A percentile compares a stretch with the other conserved stretches of the same genome.
These are phyloP conservation scores for Talaromyces sp. DNA, from an alignment of 2,329 filamentous ascomycete genomes.

Conservation along the genomic window DNA sequence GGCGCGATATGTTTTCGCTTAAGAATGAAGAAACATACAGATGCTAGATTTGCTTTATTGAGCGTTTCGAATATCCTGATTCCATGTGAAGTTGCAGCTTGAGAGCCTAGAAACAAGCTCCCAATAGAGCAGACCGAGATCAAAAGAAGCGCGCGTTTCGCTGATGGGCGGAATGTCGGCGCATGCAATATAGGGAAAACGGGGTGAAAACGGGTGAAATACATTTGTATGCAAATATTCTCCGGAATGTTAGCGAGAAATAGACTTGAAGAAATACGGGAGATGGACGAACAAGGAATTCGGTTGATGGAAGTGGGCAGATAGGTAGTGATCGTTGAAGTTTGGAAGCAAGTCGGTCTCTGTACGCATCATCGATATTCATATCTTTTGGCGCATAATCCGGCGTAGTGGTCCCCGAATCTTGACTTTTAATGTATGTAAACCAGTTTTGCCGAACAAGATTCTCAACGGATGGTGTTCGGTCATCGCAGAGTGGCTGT, in stretches of 20 bases:
- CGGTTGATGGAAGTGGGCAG: slow-evolving; percentile 17
- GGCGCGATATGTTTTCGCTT: not conserved
- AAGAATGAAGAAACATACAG: slow-evolving; percentile 14
- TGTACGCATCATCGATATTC: slow-evolving; percentile 19
- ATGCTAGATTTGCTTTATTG: slow-evolving; percentile 28
- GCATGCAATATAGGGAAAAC: slow-evolving; percentile 28
- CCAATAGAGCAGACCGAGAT: slow-evolving; percentile 30
- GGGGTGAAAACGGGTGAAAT: slow-evolving; percentile 25
- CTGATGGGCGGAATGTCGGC: slow-evolving; percentile 25
- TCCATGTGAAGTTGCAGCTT: slow-evolving; percentile 18
- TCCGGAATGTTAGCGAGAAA: slow-evolving; percentile 1
- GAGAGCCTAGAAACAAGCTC: slow-evolving; percentile 27
- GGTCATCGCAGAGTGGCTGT: not conserved
- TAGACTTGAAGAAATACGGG: not conserved
- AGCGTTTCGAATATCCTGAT: slow-evolving; percentile 28
- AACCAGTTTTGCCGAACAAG: slow-evolving; percentile 17
- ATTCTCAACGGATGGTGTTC: slow-evolving; percentile 10
- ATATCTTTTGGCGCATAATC: slow-evolving; percentile 17
- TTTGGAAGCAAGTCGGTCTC: slow-evolving; percentile 10
- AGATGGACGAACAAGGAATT: slow-evolving; percentile 15
- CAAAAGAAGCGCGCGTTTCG: slow-evolving; percentile 24
- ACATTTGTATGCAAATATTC: slow-evolving; percentile 29
- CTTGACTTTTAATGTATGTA: slow-evolving; percentile 23
- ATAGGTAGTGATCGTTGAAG: slow-evolving; percentile 17
- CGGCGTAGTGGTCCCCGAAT: slow-evolving; percentile 26